These are phyloP conservation scores for Rhizopogon sp. DNA, from an alignment of 768 basidiomycete genomes.

Conservation along the genomic window DNA sequence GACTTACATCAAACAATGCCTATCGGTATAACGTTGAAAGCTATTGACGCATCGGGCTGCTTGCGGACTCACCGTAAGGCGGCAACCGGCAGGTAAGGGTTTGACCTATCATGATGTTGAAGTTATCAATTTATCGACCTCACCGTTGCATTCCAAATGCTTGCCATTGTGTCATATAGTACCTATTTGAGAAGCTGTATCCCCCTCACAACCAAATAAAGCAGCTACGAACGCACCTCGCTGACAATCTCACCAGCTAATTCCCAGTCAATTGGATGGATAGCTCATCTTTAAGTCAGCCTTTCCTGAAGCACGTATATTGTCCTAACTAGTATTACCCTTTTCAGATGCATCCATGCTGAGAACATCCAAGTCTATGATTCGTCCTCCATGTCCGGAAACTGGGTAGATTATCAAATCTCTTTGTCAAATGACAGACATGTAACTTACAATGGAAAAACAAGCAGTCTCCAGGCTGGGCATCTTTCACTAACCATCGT, in stretches of 20 bases:
- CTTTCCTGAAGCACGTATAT: neutral
- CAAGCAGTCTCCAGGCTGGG: conserved; percentile 56
- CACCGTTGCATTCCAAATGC: neutral
- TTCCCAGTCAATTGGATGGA: neutral
- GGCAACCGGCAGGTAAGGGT: neutral
- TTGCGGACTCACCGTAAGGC: neutral
- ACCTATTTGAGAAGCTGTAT: neutral
- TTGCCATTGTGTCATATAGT: neutral
- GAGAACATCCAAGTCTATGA: neutral
- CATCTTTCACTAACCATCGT: conserved; percentile 58
- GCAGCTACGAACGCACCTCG: neutral
- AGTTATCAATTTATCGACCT: neutral
- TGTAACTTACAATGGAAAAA: conserved; percentile 53
- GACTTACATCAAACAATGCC: conserved; percentile 6
- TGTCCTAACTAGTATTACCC: neutral
- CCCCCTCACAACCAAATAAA: neutral
- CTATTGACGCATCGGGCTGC: neutral
- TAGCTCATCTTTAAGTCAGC: neutral
- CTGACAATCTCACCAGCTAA: neutral
- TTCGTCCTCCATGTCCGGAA: conserved; percentile 1
- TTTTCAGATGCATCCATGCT: neutral
- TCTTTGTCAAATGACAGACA: neutral
- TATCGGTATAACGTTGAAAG: neutral
- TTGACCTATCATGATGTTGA: neutral
- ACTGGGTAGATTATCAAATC: neutral